Base-by-base conservation (phyloP, 1,139 yeast genomes). In the Suhomyces ambrosiae region DNA sequence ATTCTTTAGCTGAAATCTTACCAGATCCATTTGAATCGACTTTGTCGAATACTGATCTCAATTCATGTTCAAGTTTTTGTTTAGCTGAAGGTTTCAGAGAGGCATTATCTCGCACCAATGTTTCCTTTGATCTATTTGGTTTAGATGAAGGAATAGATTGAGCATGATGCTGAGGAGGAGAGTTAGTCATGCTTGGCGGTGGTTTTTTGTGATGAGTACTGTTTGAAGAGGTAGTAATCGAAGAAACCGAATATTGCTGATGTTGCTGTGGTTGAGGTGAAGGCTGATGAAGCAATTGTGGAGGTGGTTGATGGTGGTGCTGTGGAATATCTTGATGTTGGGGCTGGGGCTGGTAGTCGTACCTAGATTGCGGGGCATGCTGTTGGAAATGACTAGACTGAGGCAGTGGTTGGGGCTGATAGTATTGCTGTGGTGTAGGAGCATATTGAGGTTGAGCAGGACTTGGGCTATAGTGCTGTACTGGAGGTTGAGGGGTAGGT, bases 11-110 rank as follows among this genome's bases (percentile, higher is more conserved):
- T 2, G 82, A 74, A 29, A 84, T 68, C 38, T 60, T 63, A 0
- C 90, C 90, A 25, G 77, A 74, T 32, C 66, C 63, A 49, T 77
- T 69, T 15, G 65, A 53, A 51, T 80, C 86, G 2, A 77, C 82
- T 41, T 72, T 71, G 40, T 75, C 80, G 49, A 80, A 80, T 9
- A 79, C 71, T 5, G 74, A 64, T 27, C 79, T 61, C 40, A 79
- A 63, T 48, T 79, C 80, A 23, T 61, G 58, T 47, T 76, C 82
- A 36, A 79, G 53, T 29, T 71, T 59, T 34, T 68, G 71, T 48
- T 67, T 56, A 23, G 54, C 42, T 8, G 56, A 42, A 10, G 40
- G 17, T 32, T 53, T 54, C 17, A 40, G 33, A 16, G 48, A 49
- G 3, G 38, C 34, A 27, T 32, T 33, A 23, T 38, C 41, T 26